Base-by-base conservation (phyloP, 2,329 filamentous ascomycete genomes). In the Alternaria triticina region DNA sequence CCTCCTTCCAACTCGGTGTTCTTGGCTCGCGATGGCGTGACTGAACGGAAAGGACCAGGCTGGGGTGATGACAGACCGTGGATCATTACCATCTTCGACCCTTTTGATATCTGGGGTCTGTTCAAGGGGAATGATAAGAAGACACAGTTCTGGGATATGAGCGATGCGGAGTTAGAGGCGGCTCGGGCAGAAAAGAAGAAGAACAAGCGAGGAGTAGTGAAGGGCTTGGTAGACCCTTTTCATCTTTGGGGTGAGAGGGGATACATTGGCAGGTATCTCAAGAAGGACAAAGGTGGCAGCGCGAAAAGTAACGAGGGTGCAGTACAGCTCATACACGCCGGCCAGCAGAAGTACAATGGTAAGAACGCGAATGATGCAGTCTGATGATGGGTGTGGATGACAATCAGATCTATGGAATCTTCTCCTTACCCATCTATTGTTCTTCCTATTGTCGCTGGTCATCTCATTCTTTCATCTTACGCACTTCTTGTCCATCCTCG, bases 1-100 rank as follows among this genome's bases (percentile, higher is more conserved):
- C 86, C 86, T 0, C 74, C 74, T 6, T 83, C 82, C 3, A 83
- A 84, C 67, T 84, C 83, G 40, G 77, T 85, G 6, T 88, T 86
- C 63, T 76, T 88, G 2, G 81, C 82, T 6, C 67, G 75, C 12
- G 85, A 88, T 70, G 86, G 86, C 0, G 78, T 83, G 33, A 87
- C 84, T 0, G 86, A 87, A 70, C 70, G 84, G 6, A 75, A 79
- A 47, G 85, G 85, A 0, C 84, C 84, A 1, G 85, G 84, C 0
- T 86, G 82, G 77, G 72, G 81, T 4, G 84, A 86, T 66, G 77
- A 80, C 44, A 77, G 85, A 13, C 81, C 77, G 7, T 83, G 82
- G 67, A 62, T 83, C 8, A 52, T 82, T 5, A 86, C 76, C 0
- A 47, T 78, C 6, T 74, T 79, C 55, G 77, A 81, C 62, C 77